These are phyloP conservation scores for Asterella californica DNA, from an alignment of 225 moss, liverwort and hornwort genomes.

Conservation along the genomic window DNA sequence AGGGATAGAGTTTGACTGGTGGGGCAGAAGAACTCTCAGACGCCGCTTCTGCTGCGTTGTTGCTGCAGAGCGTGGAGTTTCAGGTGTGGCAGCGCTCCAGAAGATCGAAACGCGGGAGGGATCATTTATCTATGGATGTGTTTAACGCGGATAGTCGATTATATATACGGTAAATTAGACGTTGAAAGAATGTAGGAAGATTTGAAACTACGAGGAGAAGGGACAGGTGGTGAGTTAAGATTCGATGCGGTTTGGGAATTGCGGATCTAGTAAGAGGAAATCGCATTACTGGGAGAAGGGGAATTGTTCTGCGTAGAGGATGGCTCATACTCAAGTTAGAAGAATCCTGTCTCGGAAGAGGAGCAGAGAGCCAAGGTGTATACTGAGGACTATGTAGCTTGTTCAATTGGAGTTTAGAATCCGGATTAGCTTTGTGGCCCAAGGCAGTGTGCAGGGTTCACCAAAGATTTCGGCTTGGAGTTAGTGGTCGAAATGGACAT, in stretches of 20 bases:
- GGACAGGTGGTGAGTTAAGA: neutral
- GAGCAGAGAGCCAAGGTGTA: neutral
- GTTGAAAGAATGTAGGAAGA: neutral
- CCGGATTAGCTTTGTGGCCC: neutral
- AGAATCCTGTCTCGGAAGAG: neutral
- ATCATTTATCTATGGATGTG: neutral
- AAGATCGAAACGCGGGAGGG: neutral
- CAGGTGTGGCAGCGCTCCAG: neutral
- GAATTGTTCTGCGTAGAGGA: neutral
- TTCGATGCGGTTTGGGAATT: neutral
- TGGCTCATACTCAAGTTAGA: neutral
- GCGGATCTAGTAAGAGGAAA: conserved; percentile 2
- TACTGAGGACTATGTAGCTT: neutral
- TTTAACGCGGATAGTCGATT: neutral
- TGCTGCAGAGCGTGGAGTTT: neutral
- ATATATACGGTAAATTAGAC: neutral
- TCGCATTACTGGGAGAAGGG: neutral
- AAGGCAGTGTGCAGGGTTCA: conserved; percentile 2
- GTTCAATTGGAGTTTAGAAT: neutral
- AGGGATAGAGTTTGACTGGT: neutral
- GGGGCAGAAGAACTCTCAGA: neutral
- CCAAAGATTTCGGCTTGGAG: neutral
- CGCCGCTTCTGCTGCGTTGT: neutral
- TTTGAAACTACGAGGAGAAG: neutral
- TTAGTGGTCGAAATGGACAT: conserved; percentile 33